Evolutionary conservation across 2,329 filamentous ascomycete genomes (phyloP).

Genomic region (Claviceps sp.): DNA sequence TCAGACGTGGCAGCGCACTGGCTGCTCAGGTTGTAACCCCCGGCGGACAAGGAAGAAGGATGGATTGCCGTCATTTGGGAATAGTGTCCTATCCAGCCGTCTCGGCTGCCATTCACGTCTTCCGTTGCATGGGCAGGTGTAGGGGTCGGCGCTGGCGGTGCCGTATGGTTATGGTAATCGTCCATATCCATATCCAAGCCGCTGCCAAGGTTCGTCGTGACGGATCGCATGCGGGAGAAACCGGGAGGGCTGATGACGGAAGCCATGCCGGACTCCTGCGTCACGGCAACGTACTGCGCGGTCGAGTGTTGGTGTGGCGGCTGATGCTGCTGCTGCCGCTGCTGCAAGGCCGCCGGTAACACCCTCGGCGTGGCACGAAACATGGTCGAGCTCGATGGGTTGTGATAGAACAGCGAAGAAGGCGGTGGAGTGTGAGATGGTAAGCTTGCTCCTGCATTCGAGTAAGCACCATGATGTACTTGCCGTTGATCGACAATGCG

Average conservation of each 20-base stretch:
- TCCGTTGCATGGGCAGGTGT: background rate
- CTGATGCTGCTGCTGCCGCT: background rate
- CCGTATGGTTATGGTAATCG: background rate
- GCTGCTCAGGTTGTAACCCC: constrained; percentile 1
- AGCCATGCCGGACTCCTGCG: background rate
- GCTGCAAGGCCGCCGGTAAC: constrained; percentile 2
- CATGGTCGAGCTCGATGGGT: constrained; percentile 1
- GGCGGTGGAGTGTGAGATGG: constrained; percentile 1
- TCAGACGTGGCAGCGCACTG: background rate
- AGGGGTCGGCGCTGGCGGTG: background rate
- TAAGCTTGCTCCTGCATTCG: constrained; percentile 2
- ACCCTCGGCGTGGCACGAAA: constrained; percentile 1
- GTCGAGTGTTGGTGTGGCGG: background rate
- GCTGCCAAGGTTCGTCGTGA: background rate
- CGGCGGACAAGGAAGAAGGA: background rate
- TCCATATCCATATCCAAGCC: constrained; percentile 3
- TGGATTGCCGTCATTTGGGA: constrained; percentile 4
- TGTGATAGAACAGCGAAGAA: constrained; percentile 2
- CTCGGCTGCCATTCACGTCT: background rate
- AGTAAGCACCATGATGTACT: background rate
- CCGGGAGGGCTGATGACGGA: background rate
- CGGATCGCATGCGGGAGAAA: constrained; percentile 1
- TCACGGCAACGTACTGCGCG: background rate
- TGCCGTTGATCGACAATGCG: background rate
- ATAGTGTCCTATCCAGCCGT: constrained; percentile 3